Percentiles rank a stretch among this genome's conserved stretches.
Conservation (phyloP, 2,329 filamentous ascomycete genomes). For the Xylariaceae sp. region DNA sequence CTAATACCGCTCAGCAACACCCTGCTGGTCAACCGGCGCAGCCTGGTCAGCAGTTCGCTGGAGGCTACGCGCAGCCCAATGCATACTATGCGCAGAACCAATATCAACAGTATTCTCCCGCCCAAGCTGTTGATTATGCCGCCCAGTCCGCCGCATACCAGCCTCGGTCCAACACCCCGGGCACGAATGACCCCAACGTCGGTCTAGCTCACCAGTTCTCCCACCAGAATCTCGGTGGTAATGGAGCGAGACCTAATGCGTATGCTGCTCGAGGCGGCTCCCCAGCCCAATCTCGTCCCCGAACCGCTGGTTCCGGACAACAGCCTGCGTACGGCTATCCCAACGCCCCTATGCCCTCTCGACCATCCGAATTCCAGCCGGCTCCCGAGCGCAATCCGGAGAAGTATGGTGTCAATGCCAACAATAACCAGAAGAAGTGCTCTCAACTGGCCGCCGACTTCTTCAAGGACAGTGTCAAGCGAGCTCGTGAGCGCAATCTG, state of each 20-base stretch:
- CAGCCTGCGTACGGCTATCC: conserved; percentile 59
- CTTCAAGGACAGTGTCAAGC: conserved; percentile 97
- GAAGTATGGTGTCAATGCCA: conserved; percentile 60
- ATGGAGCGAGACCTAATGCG: conserved; percentile 61
- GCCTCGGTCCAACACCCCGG: conserved; percentile 52
- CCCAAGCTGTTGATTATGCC: conserved; percentile 28
- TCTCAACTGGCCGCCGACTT: conserved; percentile 75
- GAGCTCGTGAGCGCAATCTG: conserved; percentile 89
- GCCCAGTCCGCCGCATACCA: conserved; percentile 38
- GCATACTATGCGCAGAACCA: conserved; percentile 60
- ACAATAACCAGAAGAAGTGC: conserved; percentile 67
- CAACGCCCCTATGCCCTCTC: conserved; percentile 61
- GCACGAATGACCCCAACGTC: conserved; percentile 76
- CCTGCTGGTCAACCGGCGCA: conserved; percentile 43
- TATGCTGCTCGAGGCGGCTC: conserved; percentile 65
- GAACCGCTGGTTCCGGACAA: conserved; percentile 72
- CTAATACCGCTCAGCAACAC: conserved; percentile 40
- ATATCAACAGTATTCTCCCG: conserved; percentile 42
- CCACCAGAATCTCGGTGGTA: conserved; percentile 78
- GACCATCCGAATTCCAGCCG: conserved; percentile 65
- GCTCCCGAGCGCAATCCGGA: conserved; percentile 85
- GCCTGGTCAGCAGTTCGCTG: conserved; percentile 40
- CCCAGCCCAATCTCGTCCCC: conserved; percentile 64
- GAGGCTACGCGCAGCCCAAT: conserved; percentile 43
- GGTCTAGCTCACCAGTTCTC: conserved; percentile 94